Base-by-base conservation (phyloP, 441 rosid genomes). In the Adansonia grandidieri region DNA sequence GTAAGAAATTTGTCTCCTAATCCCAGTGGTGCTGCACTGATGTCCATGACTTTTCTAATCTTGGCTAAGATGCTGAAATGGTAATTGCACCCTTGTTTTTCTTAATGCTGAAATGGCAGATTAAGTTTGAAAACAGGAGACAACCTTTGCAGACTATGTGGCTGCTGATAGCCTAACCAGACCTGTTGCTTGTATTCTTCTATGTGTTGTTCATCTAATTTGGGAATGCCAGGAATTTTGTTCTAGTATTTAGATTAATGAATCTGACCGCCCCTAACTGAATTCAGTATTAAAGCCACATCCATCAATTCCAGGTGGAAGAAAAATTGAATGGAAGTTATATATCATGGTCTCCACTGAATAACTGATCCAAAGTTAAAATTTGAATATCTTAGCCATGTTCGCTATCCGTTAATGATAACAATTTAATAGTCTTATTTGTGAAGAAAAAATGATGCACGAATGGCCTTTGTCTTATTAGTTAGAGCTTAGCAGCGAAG, bases 31-130 rank as follows among this genome's bases (percentile, higher is more conserved):
- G 93, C 97, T 80, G 88, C 91, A 75, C 44, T 89, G 79, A 86
- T 90, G 92, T 93, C 98, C 78, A 80, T 89, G 93, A 91, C 92
- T 80, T 81, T 91, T 80, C 82, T 87, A 88, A 87, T 94, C 82
- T 87, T 94, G 81, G 88, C 93, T 57, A 89, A 85, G 87, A 88
- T 97, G 87, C 74, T 92, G 84, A 90, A 82, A 85, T 89, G 99
- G 98, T 93, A 90, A 85, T 62, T 75, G 48, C 28, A 68, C 51
- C 56, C 19, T 10, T 68, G n/a, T 44, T 56, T 56, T 64, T 37
- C 47, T 10, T 9, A 64, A 15, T 64, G 47, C 5, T 64, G 69
- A 64, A 64, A 7, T 64, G 69, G 20, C 48, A 32, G 47, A 71
- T 54, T 67, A 54, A 71, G 69, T 15, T 64, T 64, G 19, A 37